A percentile compares a stretch with the other conserved stretches of the same genome.
These are phyloP conservation scores for Citrullus amarus DNA, from an alignment of 306 rosid genomes.

Conservation along the genomic window DNA sequence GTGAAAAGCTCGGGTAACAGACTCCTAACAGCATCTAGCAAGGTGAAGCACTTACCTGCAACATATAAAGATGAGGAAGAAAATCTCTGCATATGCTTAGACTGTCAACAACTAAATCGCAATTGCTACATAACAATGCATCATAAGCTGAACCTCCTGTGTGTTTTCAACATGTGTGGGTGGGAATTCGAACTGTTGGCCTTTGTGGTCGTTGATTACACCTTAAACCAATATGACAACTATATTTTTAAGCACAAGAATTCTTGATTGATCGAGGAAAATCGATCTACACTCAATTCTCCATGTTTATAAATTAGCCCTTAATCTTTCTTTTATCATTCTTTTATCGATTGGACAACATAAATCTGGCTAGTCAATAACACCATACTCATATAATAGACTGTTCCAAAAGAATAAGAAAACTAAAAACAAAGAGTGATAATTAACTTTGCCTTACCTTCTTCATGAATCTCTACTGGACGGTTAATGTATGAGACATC, in stretches of 20 bases:
- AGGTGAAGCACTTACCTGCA: constrained; percentile 62
- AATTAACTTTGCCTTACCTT: constrained; percentile 33
- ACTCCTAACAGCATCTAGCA: constrained; percentile 60
- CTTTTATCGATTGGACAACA: background rate
- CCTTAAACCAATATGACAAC: background rate
- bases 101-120: background rate
- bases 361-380: background rate
- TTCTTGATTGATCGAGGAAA: background rate
- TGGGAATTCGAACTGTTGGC: background rate
- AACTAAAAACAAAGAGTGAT: background rate
- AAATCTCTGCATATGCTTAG: background rate
- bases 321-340: background rate
- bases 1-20: constrained; percentile 62
- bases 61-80: background rate
- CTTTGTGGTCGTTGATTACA: background rate
- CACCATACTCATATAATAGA: background rate
- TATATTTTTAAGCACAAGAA: background rate
- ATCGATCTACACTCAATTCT: background rate
- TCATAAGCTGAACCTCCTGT: background rate
- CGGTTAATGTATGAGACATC: constrained; percentile 71
- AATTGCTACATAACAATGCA: background rate
- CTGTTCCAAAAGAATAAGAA: background rate
- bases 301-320: background rate
- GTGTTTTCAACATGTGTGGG: background rate
- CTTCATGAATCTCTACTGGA: constrained; percentile 60